Base-by-base conservation (phyloP, 768 basidiomycete genomes). In the Calocybe gangraenosa region DNA sequence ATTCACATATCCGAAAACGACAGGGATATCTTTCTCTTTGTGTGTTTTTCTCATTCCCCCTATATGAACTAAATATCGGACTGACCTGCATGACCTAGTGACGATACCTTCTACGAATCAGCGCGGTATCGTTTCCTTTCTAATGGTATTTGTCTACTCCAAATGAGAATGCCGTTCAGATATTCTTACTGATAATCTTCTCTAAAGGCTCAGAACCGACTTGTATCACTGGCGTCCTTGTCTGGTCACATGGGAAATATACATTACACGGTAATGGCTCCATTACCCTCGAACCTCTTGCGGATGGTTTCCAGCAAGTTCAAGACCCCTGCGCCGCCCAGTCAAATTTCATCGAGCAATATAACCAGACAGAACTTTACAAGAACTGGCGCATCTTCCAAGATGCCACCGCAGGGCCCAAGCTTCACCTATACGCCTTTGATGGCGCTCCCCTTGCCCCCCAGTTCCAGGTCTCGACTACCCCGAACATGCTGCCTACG, bases 271-370 rank as follows among this genome's bases (percentile, higher is more conserved):
- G 68, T 42, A 94, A 97, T 58, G 92, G 92, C 6, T 95, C 92
- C 8, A 78, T 98, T 48, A 62, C 76, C 32, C 67, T 92, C 57
- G 66, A 59, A 2, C 89, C 93, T 1, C 76, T 92, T 51, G 78
- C 74, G 14, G 95, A 99, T 61, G 95, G 95, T 13, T 89, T 81
- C 66, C 92, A 96, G 62, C 94, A 95, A 71, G 76, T 97, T 32
- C 92, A 99, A 70, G 87, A 94, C 53, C 86, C 92, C 0, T 99
- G 95, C 58, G 87, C 86, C 1, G 88, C 92, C 8, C 71, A 77
- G 8, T 92, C 93, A 21, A 91, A 92, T 62, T 85, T 94, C 60
- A 79, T 97, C 57, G 82, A 93, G 57, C 61, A 69, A 37, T 97
- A 92, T 76, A 87, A 90, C 67, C 60, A 75, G 50, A 85, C 82